These are phyloP conservation scores for Acacia acuminata DNA, from an alignment of 306 rosid species.

Conservation along the genomic window DNA sequence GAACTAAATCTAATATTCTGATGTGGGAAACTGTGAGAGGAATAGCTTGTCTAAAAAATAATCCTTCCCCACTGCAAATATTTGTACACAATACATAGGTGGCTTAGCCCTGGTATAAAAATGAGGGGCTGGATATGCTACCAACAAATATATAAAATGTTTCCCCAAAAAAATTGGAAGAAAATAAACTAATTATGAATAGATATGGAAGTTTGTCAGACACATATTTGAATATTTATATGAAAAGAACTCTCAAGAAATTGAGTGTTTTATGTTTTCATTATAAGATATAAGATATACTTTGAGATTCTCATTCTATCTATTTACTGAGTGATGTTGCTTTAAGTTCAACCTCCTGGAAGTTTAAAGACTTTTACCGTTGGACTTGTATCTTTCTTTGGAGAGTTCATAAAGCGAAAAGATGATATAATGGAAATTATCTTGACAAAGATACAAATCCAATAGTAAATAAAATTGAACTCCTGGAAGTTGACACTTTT, in stretches of 20 bases:
- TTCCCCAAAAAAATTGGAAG: background rate
- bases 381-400: background rate
- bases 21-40: background rate
- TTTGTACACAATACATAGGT: slow-evolving; percentile 33
- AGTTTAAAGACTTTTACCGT: background rate
- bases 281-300: background rate
- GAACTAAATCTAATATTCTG: background rate
- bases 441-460: background rate
- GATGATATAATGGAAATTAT: background rate
- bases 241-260: background rate
- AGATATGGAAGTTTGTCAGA: background rate
- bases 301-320: background rate
- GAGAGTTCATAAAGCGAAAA: background rate
- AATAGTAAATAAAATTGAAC: background rate
- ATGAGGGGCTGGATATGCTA: slow-evolving; percentile 41
- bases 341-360: background rate
- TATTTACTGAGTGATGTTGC: background rate
- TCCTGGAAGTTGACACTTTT: background rate
- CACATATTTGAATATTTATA: background rate
- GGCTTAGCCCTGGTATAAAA: slow-evolving; percentile 45
- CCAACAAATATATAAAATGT: background rate
- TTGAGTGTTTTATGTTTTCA: background rate
- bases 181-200: background rate
- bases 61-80: slow-evolving; percentile 21
- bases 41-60: slow-evolving; percentile 11